Conservation (phyloP, 495 filamentous ascomycete species). For the Chlorociboria aeruginascens region DNA sequence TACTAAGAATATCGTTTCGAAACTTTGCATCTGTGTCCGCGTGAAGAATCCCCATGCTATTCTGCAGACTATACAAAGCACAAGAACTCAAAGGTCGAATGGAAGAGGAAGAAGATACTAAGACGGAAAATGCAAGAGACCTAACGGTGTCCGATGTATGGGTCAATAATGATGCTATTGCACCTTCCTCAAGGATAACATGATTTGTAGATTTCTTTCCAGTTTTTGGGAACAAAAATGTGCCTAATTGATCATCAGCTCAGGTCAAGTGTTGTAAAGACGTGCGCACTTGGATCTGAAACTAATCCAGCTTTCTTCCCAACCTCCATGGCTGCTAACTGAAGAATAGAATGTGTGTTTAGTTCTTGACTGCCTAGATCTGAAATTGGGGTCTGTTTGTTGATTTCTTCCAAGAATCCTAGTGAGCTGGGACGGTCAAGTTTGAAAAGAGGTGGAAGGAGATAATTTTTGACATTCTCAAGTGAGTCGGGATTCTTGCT, state of each 20-base stretch:
- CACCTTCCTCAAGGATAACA: conserved; percentile 28
- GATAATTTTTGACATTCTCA: conserved; percentile 56
- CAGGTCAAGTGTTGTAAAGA: background rate
- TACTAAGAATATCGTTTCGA: conserved; percentile 59
- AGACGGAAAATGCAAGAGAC: conserved; percentile 60
- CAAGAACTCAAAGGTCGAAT: conserved; percentile 53
- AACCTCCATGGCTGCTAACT: conserved; percentile 58
- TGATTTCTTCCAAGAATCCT: conserved; percentile 38
- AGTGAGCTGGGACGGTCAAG: conserved; percentile 40
- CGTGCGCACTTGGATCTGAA: conserved; percentile 53
- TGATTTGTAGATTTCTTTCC: conserved; percentile 4
- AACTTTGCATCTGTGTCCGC: conserved; percentile 75
- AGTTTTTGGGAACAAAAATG: conserved; percentile 3
- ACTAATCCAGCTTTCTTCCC: conserved; percentile 72
- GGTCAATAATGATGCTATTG: conserved; percentile 44
- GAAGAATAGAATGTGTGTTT: conserved; percentile 40
- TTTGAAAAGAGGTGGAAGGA: conserved; percentile 62
- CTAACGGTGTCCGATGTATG: conserved; percentile 51
- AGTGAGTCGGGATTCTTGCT: conserved; percentile 39
- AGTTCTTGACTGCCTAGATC: conserved; percentile 24
- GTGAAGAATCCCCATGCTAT: conserved; percentile 54
- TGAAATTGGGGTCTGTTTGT: conserved; percentile 29
- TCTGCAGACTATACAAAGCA: conserved; percentile 46
- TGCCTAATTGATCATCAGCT: conserved; percentile 4
- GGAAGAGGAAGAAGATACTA: conserved; percentile 56